phyloP scores from a whole-genome alignment of 208 protist genomes.

The Leishmania braziliensis region DNA sequence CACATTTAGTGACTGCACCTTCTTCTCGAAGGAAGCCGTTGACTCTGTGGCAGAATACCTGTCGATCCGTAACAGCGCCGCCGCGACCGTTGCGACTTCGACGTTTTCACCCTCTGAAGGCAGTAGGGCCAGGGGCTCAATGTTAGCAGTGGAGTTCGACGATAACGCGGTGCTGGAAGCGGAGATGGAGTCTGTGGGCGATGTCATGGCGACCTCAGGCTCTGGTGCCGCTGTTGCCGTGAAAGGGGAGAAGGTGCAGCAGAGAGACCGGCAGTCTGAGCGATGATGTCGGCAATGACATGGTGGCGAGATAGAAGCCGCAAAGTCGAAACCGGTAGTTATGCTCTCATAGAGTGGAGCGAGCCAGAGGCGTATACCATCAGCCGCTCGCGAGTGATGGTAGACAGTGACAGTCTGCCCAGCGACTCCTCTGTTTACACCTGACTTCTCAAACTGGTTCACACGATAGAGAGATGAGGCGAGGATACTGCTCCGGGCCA shows the following conservation, averaged over 20 bases:
- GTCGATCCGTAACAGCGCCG: background rate
- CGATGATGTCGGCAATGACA: background rate
- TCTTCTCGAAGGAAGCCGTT: constrained; percentile 22
- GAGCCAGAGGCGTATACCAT: background rate
- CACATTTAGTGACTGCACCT: constrained; percentile 7
- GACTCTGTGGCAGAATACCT: constrained; percentile 9
- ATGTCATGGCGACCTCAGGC: constrained; percentile 17
- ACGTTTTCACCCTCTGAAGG: background rate
- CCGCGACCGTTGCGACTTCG: constrained; percentile 5
- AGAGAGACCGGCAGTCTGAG: background rate
- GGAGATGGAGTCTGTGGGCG: constrained; percentile 26
- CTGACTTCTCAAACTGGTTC: background rate
- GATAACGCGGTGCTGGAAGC: constrained; percentile 17
- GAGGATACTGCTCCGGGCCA: background rate
- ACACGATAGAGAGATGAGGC: background rate
- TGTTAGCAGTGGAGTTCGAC: constrained; percentile 10
- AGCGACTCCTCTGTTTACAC: background rate
- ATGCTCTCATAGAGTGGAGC: background rate
- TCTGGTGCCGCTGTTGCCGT: background rate
- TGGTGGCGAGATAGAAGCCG: background rate
- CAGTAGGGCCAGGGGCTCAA: background rate
- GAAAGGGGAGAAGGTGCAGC: background rate
- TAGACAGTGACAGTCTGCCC: background rate
- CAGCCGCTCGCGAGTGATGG: background rate
- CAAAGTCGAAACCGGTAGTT: background rate